Conservation (phyloP, 2,329 filamentous ascomycete genomes). For the Fusarium sacchari region DNA sequence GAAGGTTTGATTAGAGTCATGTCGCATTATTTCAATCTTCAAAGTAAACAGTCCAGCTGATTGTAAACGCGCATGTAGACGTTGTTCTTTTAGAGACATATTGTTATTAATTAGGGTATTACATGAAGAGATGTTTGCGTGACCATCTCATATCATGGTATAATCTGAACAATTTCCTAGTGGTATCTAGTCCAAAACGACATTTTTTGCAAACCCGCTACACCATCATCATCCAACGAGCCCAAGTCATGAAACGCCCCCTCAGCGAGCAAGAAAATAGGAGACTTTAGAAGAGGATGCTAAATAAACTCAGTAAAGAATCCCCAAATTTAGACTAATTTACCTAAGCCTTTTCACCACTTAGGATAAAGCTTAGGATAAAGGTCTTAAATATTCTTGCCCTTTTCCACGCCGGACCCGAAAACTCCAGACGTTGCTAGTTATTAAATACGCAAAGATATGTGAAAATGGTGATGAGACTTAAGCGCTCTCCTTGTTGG, state of each 20-base stretch:
- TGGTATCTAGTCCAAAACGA: slow-evolving; percentile 20
- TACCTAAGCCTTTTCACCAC: too few relatives aligned
- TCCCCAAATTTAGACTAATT: too few relatives aligned
- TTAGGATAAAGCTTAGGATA: too few relatives aligned
- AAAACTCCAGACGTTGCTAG: neutral
- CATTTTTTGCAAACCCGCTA: slow-evolving; percentile 17
- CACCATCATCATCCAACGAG: slow-evolving; percentile 8
- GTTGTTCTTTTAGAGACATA: neutral
- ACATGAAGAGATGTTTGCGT: slow-evolving; percentile 17
- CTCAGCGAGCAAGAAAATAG: too few relatives aligned
- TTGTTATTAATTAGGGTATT: slow-evolving; percentile 25
- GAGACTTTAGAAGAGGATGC: too few relatives aligned
- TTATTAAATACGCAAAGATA: neutral
- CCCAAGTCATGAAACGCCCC: slow-evolving; percentile 26
- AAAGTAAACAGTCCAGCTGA: neutral
- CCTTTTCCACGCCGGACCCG: neutral
- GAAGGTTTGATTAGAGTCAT: neutral
- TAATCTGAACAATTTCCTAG: slow-evolving; percentile 2
- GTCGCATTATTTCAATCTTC: neutral
- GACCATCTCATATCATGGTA: slow-evolving; percentile 12
- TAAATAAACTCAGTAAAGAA: too few relatives aligned
- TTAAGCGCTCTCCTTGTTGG: slow-evolving; percentile 39
- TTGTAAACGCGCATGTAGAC: neutral
- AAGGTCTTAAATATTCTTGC: too few relatives aligned
- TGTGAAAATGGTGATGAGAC: neutral